A percentile compares a stretch with the other conserved stretches of the same genome.
phyloP scores from a whole-genome alignment of 2,329 filamentous ascomycete genomes.

The Sphaerulina populicola region DNA sequence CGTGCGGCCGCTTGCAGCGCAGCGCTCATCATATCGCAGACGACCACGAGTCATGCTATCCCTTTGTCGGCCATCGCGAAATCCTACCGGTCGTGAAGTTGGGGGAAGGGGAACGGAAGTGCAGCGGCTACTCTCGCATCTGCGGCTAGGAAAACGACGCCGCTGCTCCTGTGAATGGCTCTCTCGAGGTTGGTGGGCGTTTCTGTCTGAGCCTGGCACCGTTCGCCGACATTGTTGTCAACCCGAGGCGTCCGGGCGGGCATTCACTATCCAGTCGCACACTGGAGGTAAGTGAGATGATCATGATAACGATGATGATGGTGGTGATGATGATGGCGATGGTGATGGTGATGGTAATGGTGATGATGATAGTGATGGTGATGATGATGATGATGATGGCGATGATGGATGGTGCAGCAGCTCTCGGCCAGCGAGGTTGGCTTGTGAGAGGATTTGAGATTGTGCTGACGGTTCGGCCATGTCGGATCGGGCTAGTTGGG shows the following conservation, averaged over 20 bases:
- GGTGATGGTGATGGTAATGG: neutral
- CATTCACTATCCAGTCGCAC: neutral
- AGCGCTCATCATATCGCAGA: neutral
- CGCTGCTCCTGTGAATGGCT: conserved; percentile 18
- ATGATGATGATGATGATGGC: neutral
- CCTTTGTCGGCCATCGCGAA: conserved; percentile 10
- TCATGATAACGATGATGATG: neutral
- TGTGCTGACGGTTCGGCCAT: conserved; percentile 12
- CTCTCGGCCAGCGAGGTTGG: neutral
- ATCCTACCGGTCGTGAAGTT: conserved; percentile 11
- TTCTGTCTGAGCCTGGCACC: conserved; percentile 1
- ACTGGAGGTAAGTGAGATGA: neutral
- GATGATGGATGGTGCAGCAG: neutral
- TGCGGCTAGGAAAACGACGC: conserved; percentile 20
- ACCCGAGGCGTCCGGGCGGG: neutral
- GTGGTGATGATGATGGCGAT: neutral
- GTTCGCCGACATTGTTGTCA: neutral
- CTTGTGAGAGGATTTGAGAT: conserved; percentile 12
- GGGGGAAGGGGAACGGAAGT: neutral
- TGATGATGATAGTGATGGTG: neutral
- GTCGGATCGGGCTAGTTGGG: conserved; percentile 12
- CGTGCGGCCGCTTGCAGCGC: conserved; percentile 3
- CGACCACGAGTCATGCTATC: conserved; percentile 12
- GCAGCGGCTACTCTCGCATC: conserved; percentile 10
- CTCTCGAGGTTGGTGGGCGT: neutral